Conservation (phyloP, 257 asterid species). For the Salvia splendens region DNA sequence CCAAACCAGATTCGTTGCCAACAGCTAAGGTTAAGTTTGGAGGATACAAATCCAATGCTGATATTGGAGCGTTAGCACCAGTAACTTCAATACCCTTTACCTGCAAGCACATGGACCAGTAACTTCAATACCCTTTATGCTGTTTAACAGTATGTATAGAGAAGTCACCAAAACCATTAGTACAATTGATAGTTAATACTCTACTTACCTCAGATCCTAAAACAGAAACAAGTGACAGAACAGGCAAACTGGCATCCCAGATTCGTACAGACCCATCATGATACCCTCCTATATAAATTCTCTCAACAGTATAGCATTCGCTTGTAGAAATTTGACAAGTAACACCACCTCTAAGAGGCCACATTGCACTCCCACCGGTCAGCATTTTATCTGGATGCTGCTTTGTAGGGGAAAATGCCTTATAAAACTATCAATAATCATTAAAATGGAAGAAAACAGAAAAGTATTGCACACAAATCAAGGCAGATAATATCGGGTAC, state of each 20-base stretch:
- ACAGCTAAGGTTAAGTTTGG: conserved; percentile 63
- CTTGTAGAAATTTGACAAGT: conserved; percentile 48
- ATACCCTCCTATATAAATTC: conserved; percentile 85
- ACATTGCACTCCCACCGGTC: conserved; percentile 44
- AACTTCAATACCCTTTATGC: background rate
- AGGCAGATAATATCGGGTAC: conserved; percentile 44
- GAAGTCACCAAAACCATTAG: conserved; percentile 8
- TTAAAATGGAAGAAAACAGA: conserved; percentile 26
- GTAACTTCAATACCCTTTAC: conserved; percentile 52
- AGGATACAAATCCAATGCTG: conserved; percentile 73
- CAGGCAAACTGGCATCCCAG: conserved; percentile 89
- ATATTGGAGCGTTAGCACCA: conserved; percentile 60
- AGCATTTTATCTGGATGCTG: conserved; percentile 40
- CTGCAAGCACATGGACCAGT: conserved; percentile 44
- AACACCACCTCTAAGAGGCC: conserved; percentile 89
- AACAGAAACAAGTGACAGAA: conserved; percentile 61
- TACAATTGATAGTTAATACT: conserved; percentile 21
- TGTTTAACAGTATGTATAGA: conserved; percentile 22
- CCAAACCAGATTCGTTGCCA: conserved; percentile 87
- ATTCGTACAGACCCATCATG: conserved; percentile 84
- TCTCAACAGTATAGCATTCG: conserved; percentile 53
- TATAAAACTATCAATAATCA: conserved; percentile 44
- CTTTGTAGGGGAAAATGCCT: conserved; percentile 59
- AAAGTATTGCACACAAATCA: conserved; percentile 23
- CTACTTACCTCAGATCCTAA: conserved; percentile 64